These are phyloP conservation scores for Leccinellum luteum DNA, from an alignment of 768 basidiomycete genomes.

Conservation along the genomic window DNA sequence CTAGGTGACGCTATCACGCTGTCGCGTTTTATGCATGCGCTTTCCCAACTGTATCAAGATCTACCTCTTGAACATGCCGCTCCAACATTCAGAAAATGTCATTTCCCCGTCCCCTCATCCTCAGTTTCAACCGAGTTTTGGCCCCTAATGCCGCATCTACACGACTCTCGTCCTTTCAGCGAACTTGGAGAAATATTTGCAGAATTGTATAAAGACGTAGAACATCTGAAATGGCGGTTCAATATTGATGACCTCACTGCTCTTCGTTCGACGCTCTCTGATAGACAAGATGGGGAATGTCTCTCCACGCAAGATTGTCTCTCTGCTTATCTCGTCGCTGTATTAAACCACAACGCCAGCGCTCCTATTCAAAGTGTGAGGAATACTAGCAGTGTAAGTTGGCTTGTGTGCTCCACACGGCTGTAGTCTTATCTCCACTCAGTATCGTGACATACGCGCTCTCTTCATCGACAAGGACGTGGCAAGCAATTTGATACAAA, in stretches of 20 bases:
- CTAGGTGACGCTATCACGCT: conserved; percentile 31
- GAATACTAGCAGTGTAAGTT: conserved; percentile 30
- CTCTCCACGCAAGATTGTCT: conserved; percentile 32
- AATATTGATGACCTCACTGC: conserved; percentile 7
- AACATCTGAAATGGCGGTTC: conserved; percentile 18
- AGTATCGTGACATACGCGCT: conserved; percentile 22
- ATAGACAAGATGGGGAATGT: not conserved
- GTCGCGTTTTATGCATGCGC: conserved; percentile 27
- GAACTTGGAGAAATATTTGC: conserved; percentile 20
- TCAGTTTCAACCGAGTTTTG: conserved; percentile 13
- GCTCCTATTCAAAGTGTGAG: conserved; percentile 19
- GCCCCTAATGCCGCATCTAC: conserved; percentile 27
- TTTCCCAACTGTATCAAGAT: conserved; percentile 32
- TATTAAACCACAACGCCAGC: conserved; percentile 17
- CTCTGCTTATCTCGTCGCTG: conserved; percentile 25
- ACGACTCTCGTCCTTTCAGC: conserved; percentile 8
- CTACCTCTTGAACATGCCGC: conserved; percentile 1
- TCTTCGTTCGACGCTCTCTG: conserved; percentile 15
- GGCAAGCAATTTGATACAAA: conserved; percentile 19
- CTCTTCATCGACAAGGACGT: conserved; percentile 17
- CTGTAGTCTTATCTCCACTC: not conserved
- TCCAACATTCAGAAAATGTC: conserved; percentile 28
- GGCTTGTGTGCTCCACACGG: not conserved
- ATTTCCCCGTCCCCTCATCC: conserved; percentile 16
- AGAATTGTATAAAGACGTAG: conserved; percentile 10